Base-by-base conservation (phyloP, 2,329 filamentous ascomycete genomes). In the Niveomyces coronatus region DNA sequence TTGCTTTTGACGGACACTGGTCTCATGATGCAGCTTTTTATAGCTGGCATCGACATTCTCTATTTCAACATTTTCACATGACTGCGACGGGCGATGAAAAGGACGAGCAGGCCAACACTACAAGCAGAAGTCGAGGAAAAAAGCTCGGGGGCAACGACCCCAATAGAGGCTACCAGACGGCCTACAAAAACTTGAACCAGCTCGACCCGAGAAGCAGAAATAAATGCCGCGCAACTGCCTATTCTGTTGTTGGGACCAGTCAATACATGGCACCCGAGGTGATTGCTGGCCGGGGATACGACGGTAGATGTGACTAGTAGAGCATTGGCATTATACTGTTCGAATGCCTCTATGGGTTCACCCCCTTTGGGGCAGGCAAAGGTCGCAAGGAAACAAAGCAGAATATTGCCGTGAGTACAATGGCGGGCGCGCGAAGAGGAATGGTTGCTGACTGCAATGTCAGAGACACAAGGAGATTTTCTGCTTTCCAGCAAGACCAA, bases 251-350 rank as follows among this genome's bases (percentile, higher is more conserved):
- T 9, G 89, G 89, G 3, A 96, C 91, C 3, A 94, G 87, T 55
- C 89, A 95, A 55, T 96, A 96, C 64, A 96, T 95, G 91, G 89
- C 91, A 1, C 89, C 89, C 2, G 91, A 96, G 63, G 85, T 96
- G 14, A 80, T 95, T 41, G 68, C 74, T 47, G 85, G 88, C 19
- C 74, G 86, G 34, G 64, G 71, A 26, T 96, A 96, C 57, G 91
- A 96, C 60, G 89, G 85, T 20, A 74, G 89, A 53, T 96, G 89
- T 61, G 89, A 96, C 61, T 96, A 75, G 86, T 96, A 85, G 89
- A 95, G 88, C 61, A 76, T 96, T 49, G 89, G 87, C 37, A 79
- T 96, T 53, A 95, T 96, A 53, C 62, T 96, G 40, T 96, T 85
- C 53, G 89, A 96, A 70, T 95, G 89, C 52, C 67, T 96, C 2